phyloP scores from a whole-genome alignment of 164 flowering plant genomes.

The Pachysandra terminalis region DNA sequence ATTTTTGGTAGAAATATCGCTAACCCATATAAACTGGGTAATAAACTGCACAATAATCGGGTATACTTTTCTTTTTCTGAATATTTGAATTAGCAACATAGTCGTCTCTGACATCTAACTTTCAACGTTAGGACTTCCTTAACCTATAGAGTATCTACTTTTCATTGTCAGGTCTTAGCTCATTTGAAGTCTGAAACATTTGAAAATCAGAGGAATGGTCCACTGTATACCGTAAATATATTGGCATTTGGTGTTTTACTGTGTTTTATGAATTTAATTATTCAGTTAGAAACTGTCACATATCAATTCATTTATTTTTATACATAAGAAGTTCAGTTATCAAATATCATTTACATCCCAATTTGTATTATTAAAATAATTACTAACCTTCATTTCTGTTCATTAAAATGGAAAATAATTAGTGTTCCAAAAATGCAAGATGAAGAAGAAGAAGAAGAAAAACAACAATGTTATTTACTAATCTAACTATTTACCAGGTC shows the following conservation, averaged over 20 bases:
- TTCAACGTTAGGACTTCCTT: background rate
- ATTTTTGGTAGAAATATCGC: background rate
- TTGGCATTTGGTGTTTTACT: background rate
- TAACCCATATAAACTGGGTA: no score
- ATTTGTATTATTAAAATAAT: background rate
- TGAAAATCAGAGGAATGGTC: background rate
- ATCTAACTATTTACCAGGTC: constrained; percentile 22
- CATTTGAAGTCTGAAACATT: background rate
- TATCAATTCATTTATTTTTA: background rate
- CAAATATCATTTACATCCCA: no score
- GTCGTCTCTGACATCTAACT: background rate
- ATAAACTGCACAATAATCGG: background rate
- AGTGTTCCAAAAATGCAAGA: background rate
- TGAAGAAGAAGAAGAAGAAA: background rate
- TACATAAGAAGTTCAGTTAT: no score
- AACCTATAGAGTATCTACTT: background rate
- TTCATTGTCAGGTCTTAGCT: background rate
- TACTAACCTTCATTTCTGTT: background rate
- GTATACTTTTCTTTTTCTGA: background rate
- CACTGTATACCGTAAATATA: background rate
- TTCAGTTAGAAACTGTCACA: background rate
- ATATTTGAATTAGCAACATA: no score
- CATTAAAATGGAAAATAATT: background rate
- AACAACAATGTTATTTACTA: constrained; percentile 16
- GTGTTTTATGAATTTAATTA: no score